These are phyloP conservation scores for Clarireedia paspali DNA, from an alignment of 2,329 filamentous ascomycete species.

Conservation along the genomic window DNA sequence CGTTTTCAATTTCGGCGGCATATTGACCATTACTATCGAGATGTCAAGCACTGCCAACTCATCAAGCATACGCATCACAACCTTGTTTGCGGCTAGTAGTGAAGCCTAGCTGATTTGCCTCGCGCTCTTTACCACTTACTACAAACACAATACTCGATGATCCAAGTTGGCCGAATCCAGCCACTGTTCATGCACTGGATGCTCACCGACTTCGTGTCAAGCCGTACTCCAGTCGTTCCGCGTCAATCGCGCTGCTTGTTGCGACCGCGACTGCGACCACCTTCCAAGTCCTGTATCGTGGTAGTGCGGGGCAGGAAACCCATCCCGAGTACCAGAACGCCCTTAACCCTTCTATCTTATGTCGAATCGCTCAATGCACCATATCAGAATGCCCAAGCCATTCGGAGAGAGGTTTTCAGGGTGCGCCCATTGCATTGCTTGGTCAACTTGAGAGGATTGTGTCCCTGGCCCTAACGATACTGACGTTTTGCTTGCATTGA, in stretches of 20 bases:
- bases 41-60: slow-evolving; percentile 33
- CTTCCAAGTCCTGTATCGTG: slow-evolving; percentile 14
- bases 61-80: slow-evolving; percentile 42
- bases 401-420: not conserved
- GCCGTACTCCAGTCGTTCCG: slow-evolving; percentile 30
- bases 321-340: slow-evolving; percentile 6
- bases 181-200: slow-evolving; percentile 30
- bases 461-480: slow-evolving; percentile 22
- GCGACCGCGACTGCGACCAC: slow-evolving; percentile 2
- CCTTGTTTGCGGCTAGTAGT: slow-evolving; percentile 28
- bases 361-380: slow-evolving; percentile 18
- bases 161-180: slow-evolving; percentile 20
- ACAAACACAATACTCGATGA: slow-evolving; percentile 16
- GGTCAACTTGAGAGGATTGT: slow-evolving; percentile 16
- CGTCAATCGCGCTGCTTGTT: slow-evolving; percentile 21
- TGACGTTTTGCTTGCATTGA: slow-evolving; percentile 24
- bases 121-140: slow-evolving; percentile 21
- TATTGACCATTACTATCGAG: slow-evolving; percentile 37
- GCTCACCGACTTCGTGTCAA: slow-evolving; percentile 33
- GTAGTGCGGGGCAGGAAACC: slow-evolving; percentile 26
- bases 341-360: slow-evolving; percentile 1
- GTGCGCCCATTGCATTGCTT: slow-evolving; percentile 11
- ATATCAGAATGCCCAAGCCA: slow-evolving; percentile 8
- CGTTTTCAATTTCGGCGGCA: slow-evolving; percentile 35
- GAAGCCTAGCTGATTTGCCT: slow-evolving; percentile 21